Conservation (phyloP, 345 rosid species). For the Diplotaxis tenuifolia region DNA sequence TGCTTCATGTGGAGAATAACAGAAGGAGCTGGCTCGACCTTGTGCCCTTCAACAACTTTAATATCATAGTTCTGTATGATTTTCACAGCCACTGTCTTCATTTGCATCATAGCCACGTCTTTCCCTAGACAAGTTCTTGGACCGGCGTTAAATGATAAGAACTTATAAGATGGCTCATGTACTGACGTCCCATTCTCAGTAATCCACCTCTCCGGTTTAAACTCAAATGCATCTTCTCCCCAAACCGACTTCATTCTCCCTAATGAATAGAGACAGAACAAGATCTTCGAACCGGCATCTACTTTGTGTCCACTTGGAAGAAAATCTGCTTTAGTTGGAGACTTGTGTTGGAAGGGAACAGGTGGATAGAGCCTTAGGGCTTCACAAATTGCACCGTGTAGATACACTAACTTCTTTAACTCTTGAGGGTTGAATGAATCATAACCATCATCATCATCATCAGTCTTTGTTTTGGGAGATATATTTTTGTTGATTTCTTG, state of each 20-base stretch:
- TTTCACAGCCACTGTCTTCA: slow-evolving; percentile 49
- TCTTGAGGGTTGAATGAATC: slow-evolving; percentile 15
- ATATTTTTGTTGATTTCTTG: slow-evolving; percentile 35
- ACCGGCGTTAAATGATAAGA: slow-evolving; percentile 59
- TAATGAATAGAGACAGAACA: slow-evolving; percentile 35
- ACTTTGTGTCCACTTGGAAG: slow-evolving; percentile 55
- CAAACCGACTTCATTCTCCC: slow-evolving; percentile 47
- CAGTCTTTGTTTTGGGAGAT: not conserved
- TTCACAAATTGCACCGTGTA: slow-evolving; percentile 45
- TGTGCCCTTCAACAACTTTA: slow-evolving; percentile 42
- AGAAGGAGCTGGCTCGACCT: slow-evolving; percentile 36
- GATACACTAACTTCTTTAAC: slow-evolving; percentile 39
- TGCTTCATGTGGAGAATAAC: slow-evolving; percentile 50
- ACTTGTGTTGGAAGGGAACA: slow-evolving; percentile 42
- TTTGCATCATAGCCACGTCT: slow-evolving; percentile 52
- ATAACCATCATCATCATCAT: not conserved
- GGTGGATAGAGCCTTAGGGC: slow-evolving; percentile 48
- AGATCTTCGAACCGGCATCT: slow-evolving; percentile 24
- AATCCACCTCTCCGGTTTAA: slow-evolving; percentile 51
- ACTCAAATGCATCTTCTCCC: slow-evolving; percentile 47
- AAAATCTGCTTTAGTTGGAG: slow-evolving; percentile 31
- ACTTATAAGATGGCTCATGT: slow-evolving; percentile 54
- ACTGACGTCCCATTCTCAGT: slow-evolving; percentile 30
- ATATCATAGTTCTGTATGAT: slow-evolving; percentile 46
- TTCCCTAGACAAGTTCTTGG: slow-evolving; percentile 66